Conservation (phyloP, 129 eudicot genomes). For the Lactuca sativa region DNA sequence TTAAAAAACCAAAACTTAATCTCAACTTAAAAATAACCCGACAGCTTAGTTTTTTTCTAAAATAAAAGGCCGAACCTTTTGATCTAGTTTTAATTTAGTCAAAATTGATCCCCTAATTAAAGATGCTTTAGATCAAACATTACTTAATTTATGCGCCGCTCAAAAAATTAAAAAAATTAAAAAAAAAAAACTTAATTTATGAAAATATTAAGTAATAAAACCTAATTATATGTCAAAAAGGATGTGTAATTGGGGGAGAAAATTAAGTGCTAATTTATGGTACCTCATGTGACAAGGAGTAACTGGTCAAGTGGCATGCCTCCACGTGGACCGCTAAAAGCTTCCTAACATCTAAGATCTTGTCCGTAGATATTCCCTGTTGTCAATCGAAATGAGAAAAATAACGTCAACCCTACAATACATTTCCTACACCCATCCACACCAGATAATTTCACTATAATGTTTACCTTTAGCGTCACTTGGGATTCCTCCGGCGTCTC, state of each 20-base stretch:
- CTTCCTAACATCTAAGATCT: slow-evolving; percentile 80
- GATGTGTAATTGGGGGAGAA: not conserved
- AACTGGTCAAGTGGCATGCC: slow-evolving; percentile 84
- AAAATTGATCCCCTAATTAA: no score
- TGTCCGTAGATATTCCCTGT: slow-evolving; percentile 96
- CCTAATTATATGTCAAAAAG: not conserved
- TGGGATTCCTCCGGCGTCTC: slow-evolving; percentile 70
- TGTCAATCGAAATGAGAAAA: not conserved
- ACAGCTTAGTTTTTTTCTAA: no score
- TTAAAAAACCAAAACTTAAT: no score
- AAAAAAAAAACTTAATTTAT: not conserved
- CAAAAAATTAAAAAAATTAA: no score
- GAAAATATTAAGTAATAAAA: not conserved
- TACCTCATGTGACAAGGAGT: slow-evolving; percentile 89
- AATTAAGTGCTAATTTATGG: not conserved
- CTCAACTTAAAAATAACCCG: no score
- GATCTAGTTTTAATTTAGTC: no score
- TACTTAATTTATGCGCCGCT: no score
- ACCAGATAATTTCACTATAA: not conserved
- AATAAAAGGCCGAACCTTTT: no score
- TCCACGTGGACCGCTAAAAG: slow-evolving; percentile 78
- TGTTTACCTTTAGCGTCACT: slow-evolving; percentile 69
- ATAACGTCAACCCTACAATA: not conserved
- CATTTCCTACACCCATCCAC: not conserved
- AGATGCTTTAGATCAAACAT: no score